Evolutionary conservation across 73 alveolate species (phyloP).

Genomic region (Paramecium primaurelia): DNA sequence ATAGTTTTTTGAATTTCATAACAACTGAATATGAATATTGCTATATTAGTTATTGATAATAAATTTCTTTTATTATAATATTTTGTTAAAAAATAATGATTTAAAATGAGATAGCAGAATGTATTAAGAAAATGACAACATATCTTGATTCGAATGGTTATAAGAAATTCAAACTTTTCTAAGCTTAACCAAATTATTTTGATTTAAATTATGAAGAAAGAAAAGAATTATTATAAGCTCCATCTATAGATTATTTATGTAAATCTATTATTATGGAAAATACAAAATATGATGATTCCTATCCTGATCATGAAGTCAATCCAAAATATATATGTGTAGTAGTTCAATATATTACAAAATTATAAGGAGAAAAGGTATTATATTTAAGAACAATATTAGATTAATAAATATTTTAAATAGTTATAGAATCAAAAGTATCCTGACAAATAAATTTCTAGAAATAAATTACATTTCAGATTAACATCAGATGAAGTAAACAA

Average conservation of each 20-base stretch:
- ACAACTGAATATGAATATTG: background rate
- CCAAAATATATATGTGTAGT: conserved; percentile 52
- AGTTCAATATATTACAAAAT: conserved; percentile 19
- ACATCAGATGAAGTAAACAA: conserved; percentile 25
- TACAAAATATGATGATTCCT: background rate
- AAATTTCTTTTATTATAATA: background rate
- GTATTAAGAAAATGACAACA: background rate
- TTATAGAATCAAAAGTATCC: conserved; percentile 9
- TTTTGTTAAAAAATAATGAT: background rate
- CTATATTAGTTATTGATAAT: background rate
- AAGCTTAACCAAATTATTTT: conserved; percentile 27
- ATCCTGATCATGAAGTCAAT: background rate
- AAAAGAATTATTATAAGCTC: conserved; percentile 20
- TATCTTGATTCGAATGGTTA: background rate
- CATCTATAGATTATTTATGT: conserved; percentile 47
- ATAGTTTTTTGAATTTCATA: background rate
- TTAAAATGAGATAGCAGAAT: conserved; percentile 14
- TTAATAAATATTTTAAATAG: conserved; percentile 11
- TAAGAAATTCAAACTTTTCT: background rate
- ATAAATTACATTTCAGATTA: conserved; percentile 50
- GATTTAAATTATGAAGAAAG: conserved; percentile 27
- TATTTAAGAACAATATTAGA: background rate
- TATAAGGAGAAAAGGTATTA: conserved; percentile 35
- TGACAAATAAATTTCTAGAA: conserved; percentile 5
- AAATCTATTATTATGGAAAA: conserved; percentile 29